Evolutionary conservation across 768 basidiomycete genomes (phyloP), one percentile per base, ranked within the genome.

Genomic region (Mycena floridula): DNA sequence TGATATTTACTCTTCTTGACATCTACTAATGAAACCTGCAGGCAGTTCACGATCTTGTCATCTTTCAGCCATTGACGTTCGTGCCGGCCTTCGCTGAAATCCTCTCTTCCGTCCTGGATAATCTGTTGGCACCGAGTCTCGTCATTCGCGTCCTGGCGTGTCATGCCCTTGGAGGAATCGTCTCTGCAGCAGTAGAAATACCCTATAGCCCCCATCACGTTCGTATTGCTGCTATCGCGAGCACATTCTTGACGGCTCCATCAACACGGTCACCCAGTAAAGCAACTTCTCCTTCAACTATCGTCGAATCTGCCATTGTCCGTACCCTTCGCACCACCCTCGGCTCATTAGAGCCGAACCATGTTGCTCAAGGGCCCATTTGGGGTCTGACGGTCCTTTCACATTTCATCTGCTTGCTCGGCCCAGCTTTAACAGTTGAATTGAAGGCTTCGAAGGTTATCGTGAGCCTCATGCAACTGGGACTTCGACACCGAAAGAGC

Each of bases 381-480:
- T 90, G 89, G 89, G 81, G 75, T 4, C 66, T 87, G 43, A 75
- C 74, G 47, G 81, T 88, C 25, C 63, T 89, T 2, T 78, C 82
- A 0, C 70, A 72, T 48, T 63, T 89, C 42, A 68, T 86, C 37
- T 77, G 82, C 28, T 65, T 90, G n/a, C 68, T 86, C 3, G 77
- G 83, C 1, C 72, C 81, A 3, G 63, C 64, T 3, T 62, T 84
- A 20, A 76, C 62, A 47, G 65, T 67, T 27, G 67, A 77, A 44
- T 43, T 55, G 25, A 66, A 66, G 39, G 57, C 77, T 18, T 68
- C 68, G 25, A 69, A 74, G 11, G 62, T 66, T 22, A 57, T 85
- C 15, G 65, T 69, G 12, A 68, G 70, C 0, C 63, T 85, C 22
- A 65, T 85, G 11, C 62, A 69, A 11, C 62, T 77, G 7, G 78